Evolutionary conservation across 2,329 filamentous ascomycete genomes (phyloP).

Genomic region (Beauveria rudraprayagi): DNA sequence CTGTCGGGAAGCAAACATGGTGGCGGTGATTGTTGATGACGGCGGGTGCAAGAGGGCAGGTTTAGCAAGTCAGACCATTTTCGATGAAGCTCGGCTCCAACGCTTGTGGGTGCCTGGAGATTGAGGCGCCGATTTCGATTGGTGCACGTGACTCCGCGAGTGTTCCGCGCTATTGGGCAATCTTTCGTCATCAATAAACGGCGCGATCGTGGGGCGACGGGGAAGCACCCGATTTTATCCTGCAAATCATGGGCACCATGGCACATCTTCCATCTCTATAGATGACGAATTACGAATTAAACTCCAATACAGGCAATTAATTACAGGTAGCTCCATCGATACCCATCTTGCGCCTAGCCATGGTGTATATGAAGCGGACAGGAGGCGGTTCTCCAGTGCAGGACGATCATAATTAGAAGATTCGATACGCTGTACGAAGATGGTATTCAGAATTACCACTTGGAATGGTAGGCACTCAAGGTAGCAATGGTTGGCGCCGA

Average conservation of each 20-base stretch:
- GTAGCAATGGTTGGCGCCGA: not conserved
- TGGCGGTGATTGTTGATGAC: conserved; percentile 20
- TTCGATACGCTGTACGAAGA: conserved; percentile 27
- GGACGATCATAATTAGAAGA: not conserved
- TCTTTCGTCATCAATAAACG: not conserved
- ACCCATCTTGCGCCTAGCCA: not conserved
- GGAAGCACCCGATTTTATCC: not conserved
- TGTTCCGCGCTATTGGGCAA: not conserved
- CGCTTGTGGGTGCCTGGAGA: conserved; percentile 8
- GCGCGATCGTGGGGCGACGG: conserved; percentile 8
- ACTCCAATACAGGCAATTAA: too few species aligned
- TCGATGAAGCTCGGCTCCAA: conserved; percentile 26
- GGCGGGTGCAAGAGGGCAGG: conserved; percentile 20
- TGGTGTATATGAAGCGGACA: not conserved
- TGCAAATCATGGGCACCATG: not conserved
- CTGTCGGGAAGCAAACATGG: conserved; percentile 59
- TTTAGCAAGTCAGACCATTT: conserved; percentile 27
- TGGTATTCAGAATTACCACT: conserved; percentile 74
- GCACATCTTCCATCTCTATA: not conserved
- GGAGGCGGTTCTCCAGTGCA: not conserved
- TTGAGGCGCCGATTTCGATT: conserved; percentile 7
- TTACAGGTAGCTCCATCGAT: not conserved
- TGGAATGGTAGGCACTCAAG: conserved; percentile 59
- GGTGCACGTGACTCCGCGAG: conserved; percentile 10
- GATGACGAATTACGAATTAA: not conserved